Conservation (phyloP, 108 stramenopile genomes). For the Skeletonema marinoi region DNA sequence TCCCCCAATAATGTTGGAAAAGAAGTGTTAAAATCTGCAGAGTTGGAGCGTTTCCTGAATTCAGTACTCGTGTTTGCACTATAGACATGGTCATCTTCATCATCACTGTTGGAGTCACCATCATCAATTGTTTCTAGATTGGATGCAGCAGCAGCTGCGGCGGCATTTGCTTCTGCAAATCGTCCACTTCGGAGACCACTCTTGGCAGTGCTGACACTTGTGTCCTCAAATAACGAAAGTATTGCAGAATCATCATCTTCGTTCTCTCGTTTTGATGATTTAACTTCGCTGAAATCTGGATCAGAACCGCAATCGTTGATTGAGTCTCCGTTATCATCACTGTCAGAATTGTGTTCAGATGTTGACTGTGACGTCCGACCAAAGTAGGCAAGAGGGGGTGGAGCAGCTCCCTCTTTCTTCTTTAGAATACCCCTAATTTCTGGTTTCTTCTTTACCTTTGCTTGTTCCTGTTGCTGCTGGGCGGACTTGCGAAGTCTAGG, state of each 20-base stretch:
- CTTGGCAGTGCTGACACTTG: constrained; percentile 7
- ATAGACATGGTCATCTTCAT: neutral
- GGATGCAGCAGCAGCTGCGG: neutral
- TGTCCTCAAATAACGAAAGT: neutral
- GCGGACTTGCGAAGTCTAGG: neutral
- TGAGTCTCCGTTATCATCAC: neutral
- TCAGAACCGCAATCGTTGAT: constrained; percentile 23
- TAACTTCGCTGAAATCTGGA: constrained; percentile 33
- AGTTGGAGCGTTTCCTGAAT: neutral
- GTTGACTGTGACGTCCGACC: neutral
- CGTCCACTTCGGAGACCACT: constrained; percentile 32
- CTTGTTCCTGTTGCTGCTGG: neutral
- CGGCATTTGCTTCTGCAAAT: constrained; percentile 13
- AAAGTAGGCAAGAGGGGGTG: constrained; percentile 24
- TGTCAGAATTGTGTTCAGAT: neutral
- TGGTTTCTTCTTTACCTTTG: constrained; percentile 8
- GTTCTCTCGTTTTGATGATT: neutral
- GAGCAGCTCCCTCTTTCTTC: constrained; percentile 15
- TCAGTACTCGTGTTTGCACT: neutral
- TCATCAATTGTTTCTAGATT: neutral
- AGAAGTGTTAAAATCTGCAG: neutral
- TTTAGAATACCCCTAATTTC: constrained; percentile 22
- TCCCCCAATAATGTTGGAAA: neutral
- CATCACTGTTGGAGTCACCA: neutral
- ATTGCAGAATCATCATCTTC: neutral